Conservation (phyloP, 306 rosid genomes). For the Citrullus colocynthis region DNA sequence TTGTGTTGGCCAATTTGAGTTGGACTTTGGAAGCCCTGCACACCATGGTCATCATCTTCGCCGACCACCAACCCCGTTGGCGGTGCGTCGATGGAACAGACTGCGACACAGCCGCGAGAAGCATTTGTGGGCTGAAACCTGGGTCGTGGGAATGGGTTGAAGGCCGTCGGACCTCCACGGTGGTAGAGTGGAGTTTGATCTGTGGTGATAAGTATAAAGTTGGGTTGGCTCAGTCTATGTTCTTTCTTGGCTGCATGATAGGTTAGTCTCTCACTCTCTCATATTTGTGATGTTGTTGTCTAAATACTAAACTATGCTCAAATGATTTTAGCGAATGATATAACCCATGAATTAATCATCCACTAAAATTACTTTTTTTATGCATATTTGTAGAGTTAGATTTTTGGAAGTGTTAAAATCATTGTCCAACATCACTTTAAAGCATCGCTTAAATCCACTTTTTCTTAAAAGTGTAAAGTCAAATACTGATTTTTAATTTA, state of each 20-base stretch:
- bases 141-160: constrained; percentile 75
- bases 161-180: constrained; percentile 27
- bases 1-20: constrained; percentile 54
- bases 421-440: no score
- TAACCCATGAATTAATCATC: no score
- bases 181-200: constrained; percentile 55
- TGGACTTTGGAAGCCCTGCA: constrained; percentile 86
- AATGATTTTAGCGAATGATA: no score
- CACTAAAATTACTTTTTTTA: no score
- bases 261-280: constrained; percentile 30
- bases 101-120: constrained; percentile 16
- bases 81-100: constrained; percentile 21
- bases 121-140: constrained; percentile 31
- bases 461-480: no score
- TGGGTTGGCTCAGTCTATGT: constrained; percentile 67
- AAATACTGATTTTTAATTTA: no score
- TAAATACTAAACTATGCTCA: no score
- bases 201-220: constrained; percentile 62
- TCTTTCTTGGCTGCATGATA: constrained; percentile 90
- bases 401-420: no score
- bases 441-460: no score
- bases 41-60: constrained; percentile 82
- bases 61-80: constrained; percentile 60
- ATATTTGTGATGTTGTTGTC: no score
- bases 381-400: neutral